Base-by-base conservation (phyloP, 208 protist genomes). In the Porcisia hertigi region DNA sequence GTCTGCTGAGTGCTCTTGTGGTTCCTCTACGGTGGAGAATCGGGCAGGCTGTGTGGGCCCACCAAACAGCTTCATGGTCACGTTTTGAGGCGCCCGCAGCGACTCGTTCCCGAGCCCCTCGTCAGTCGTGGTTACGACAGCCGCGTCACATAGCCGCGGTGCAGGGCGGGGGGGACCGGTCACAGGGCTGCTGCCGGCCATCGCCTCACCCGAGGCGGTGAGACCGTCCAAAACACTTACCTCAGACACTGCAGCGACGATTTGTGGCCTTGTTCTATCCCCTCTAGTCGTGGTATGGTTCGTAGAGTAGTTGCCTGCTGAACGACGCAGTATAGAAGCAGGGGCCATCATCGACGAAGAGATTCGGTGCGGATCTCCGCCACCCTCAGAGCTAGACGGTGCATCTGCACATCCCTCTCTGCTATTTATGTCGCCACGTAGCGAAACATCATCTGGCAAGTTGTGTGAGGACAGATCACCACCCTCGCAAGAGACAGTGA, bases 311-410 rank as follows among this genome's bases (percentile, higher is more conserved):
- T 6, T 55, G 20, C 25, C 67, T 1, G 67, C n/a, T 5, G 75
- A 79, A 54, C 1, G 69, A 2, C 69, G 47, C 20, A 79, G 43
- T 41, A 79, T 73, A 6, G 75, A 79, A 23, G 69, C 45, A 14
- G 75, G 66, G 2, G 75, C 58, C 58, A 73, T 12, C 0, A 69
- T 58, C 8, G 60, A 41, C 4, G 4, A 47, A 34, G 23, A 20
- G 39, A 23, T 41, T 4, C 0, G 20, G 39, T 12, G 7, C 34
- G 41, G 6, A 14, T 18, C 5, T 12, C 20, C 43, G 62, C n/a
- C 6, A 52, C 47, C 47, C 14, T 43, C 39, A 11, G 4, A 34
- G 62, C 8, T 36, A 23, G 39, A 2, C 14, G 8, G 3, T 47
- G 39, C 11, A 47, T n/a, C 36, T 18, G 23, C 39, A 45, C 62